Conservation (phyloP, 2,329 filamentous ascomycete species). For the Anisogramma anomala region DNA sequence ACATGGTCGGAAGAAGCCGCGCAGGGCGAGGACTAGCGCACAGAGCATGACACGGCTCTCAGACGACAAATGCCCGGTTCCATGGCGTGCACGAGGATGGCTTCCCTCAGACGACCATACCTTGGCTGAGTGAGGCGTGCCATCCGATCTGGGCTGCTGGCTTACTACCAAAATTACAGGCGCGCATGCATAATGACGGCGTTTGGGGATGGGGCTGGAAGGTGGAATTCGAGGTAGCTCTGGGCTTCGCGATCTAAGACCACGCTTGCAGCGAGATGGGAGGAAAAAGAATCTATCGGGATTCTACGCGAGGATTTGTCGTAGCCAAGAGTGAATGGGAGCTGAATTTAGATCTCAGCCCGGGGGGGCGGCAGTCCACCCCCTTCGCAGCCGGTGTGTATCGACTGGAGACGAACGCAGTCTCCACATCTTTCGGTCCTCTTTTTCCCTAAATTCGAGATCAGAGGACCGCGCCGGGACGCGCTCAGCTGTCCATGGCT, state of each 20-base stretch:
- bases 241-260: conserved; percentile 1
- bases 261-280: conserved; percentile 3
- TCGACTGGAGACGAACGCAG: conserved; percentile 3
- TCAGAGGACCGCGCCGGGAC: too few species aligned
- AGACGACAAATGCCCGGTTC: too few species aligned
- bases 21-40: background rate
- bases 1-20: background rate
- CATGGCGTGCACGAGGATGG: too few species aligned
- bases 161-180: background rate
- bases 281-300: background rate
- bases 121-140: background rate
- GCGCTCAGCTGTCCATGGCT: too few species aligned
- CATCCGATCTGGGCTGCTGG: background rate
- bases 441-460: too few species aligned
- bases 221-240: background rate
- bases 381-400: background rate
- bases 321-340: conserved; percentile 7
- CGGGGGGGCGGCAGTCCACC: background rate
- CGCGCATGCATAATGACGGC: conserved; percentile 15
- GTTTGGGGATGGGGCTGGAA: conserved; percentile 9
- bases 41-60: background rate
- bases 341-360: conserved; percentile 4
- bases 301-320: conserved; percentile 9
- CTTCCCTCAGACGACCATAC: background rate
- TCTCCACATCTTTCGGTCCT: conserved; percentile 3